Evolutionary conservation across 202 grass and related monocot species (phyloP), one percentile per base, ranked within the genome.

Genomic region (Sporobolus alterniflorus): DNA sequence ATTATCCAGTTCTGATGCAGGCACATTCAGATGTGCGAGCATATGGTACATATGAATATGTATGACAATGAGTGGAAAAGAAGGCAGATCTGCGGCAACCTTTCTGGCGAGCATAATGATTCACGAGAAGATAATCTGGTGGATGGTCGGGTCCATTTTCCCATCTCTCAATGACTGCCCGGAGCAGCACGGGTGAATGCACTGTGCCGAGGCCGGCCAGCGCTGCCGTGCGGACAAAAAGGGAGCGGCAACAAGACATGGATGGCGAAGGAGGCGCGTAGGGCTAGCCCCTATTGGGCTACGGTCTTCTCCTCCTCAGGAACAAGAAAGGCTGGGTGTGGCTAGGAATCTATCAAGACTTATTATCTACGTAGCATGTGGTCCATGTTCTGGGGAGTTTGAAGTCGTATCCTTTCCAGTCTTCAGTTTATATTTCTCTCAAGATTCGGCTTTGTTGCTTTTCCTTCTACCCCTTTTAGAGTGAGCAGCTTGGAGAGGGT

Each of bases 71-170:
- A 90, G 86, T 90, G 88, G 88, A 21, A 77, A 86, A 86, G 88
- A 82, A 80, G 75, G 80, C 33, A 84, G 88, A 87, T 90, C 88
- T 90, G 84, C 80, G 28, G 88, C 80, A 90, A 83, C 88, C 88
- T 90, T 90, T 90, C 84, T 83, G 75, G 88, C 80, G 75, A 87
- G 84, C 88, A 90, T 84, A 90, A 90, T 90, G 80, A 90, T 90
- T 74, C 84, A 78, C 74, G 56, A 83, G 84, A 84, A 90, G 88
- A 87, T 90, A 70, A 79, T 90, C 79, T 75, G 84, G 75, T 14
- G 44, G 63, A 47, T 55, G 88, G 88, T 87, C 88, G 80, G 88
- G 88, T 87, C 84, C 84, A 71, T 79, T 79, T 25, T 24, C 28
- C 74, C 70, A 40, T 75, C 36, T 52, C 79, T 83, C 88, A 55